phyloP scores from a whole-genome alignment of 192 early-diverging fungal species.

The Coemansia sp. region DNA sequence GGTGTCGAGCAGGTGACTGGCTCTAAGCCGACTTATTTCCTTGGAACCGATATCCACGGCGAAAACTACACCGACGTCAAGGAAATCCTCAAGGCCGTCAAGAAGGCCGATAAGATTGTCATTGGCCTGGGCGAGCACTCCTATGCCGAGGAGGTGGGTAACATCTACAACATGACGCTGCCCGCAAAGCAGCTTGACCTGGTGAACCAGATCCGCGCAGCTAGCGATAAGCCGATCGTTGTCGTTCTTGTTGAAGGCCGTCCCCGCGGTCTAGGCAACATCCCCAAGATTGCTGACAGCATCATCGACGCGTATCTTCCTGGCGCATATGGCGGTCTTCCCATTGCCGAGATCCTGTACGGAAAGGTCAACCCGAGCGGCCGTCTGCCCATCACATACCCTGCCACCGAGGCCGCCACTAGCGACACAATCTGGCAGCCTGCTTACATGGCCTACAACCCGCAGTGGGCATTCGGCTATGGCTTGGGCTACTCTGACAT shows the following conservation, averaged over 20 bases:
- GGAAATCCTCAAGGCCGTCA: slow-evolving; percentile 7
- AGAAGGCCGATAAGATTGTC: slow-evolving; percentile 51
- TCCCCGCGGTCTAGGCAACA: slow-evolving; percentile 47
- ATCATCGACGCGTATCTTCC: slow-evolving; percentile 57
- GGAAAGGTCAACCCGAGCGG: slow-evolving; percentile 58
- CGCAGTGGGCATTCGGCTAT: slow-evolving; percentile 55
- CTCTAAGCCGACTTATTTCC: slow-evolving; percentile 9
- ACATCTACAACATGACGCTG: slow-evolving; percentile 47
- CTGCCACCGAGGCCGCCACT: slow-evolving; percentile 38
- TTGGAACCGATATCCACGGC: slow-evolving; percentile 47
- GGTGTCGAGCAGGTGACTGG: slow-evolving; percentile 20
- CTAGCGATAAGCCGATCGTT: slow-evolving; percentile 35
- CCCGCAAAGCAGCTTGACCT: slow-evolving; percentile 49
- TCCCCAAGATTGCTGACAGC: slow-evolving; percentile 35
- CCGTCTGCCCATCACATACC: slow-evolving; percentile 57
- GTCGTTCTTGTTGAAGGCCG: slow-evolving; percentile 56
- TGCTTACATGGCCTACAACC: slow-evolving; percentile 29
- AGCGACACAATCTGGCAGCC: slow-evolving; percentile 39
- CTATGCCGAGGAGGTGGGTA: slow-evolving; percentile 58
- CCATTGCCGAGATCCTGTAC: slow-evolving; percentile 57
- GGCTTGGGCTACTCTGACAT: slow-evolving; percentile 56
- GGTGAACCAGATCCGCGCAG: slow-evolving; percentile 14
- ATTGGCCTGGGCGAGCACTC: slow-evolving; percentile 55
- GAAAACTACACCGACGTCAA: slow-evolving; percentile 14
- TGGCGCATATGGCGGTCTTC: slow-evolving; percentile 59